Base-by-base conservation (phyloP, 352 stramenopile species). In the Pythium sp. region DNA sequence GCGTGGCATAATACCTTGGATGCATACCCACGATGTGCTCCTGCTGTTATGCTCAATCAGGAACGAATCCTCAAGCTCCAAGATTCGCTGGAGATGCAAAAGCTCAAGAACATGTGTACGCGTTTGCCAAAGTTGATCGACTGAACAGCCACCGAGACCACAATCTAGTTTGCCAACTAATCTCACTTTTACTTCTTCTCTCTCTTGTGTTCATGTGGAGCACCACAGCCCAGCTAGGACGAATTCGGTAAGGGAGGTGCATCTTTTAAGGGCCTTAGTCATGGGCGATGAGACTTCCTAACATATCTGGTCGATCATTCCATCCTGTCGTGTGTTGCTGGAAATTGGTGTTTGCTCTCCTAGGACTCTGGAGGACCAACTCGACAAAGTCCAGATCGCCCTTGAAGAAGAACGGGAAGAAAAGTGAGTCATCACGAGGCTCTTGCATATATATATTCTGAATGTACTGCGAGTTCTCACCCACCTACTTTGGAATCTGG, bases 51-150 rank as follows among this genome's bases (percentile, higher is more conserved):
- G 7, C 3, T 8, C 14, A 36, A 62, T 4, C 58, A 92, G 82
- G 84, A 93, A 59, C 76, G 84, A 7, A 91, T 93, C 59, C 73
- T 90, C 49, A 93, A 93, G 72, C 77, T 93, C 22, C 82, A 93
- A 63, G 84, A 93, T 79, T 82, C 82, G 24, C 65, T 93, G 24
- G 84, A 90, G 67, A 74, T 91, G 65, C 84, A 93, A 58, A 91
- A 93, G 64, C 81, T 93, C 64, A 93, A 91, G 73, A 93, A 90
- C 64, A 90, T 72, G 12, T 93, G 84, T 91, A 65, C 55, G 77
- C 28, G 7, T 18, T 32, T 15, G 26, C 18, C 18, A 2, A 22
- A 41, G 5, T 30, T 2, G 15, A 12, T 30, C 49, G 24, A 56
- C 49, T 30, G 30, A 32, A 2, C 46, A 53, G 7, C 36, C 36